A percentile compares a stretch with the other conserved stretches of the same genome.
phyloP scores from a whole-genome alignment of 169 alveolate species.

The Babesia bigemina region DNA sequence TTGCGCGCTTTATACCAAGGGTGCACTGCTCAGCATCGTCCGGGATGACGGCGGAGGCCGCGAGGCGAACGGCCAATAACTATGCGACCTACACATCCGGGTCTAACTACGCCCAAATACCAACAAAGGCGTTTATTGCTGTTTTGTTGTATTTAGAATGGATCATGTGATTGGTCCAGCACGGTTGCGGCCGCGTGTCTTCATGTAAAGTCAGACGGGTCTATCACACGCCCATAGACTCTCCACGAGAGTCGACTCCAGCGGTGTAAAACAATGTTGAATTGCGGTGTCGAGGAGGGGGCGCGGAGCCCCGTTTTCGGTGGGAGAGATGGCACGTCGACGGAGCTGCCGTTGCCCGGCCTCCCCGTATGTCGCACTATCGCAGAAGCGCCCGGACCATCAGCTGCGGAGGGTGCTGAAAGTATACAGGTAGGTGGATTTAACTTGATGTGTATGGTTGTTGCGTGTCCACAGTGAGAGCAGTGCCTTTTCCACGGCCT shows the following conservation, averaged over 20 bases:
- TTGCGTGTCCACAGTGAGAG: neutral
- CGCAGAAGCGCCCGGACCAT: neutral
- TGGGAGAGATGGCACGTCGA: neutral
- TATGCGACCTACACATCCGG: too few relatives aligned
- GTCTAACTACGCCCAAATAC: too few relatives aligned
- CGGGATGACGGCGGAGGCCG: neutral
- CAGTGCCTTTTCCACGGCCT: neutral
- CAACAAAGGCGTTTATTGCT: too few relatives aligned
- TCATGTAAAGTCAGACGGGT: too few relatives aligned
- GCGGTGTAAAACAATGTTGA: neutral
- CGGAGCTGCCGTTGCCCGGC: constrained; percentile 1
- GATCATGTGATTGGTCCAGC: too few relatives aligned
- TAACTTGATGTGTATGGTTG: neutral
- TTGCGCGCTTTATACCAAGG: neutral
- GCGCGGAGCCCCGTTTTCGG: constrained; percentile 39
- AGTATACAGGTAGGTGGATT: constrained; percentile 1
- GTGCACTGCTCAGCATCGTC: constrained; percentile 26
- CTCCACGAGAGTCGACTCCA: too few relatives aligned
- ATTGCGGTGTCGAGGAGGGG: neutral
- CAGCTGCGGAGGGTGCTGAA: neutral
- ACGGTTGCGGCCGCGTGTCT: too few relatives aligned
- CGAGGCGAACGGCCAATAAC: neutral
- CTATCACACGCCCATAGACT: too few relatives aligned
- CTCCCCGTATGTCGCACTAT: neutral
- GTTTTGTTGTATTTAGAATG: too few relatives aligned